phyloP scores from a whole-genome alignment of 129 eudicot species.

The Lonicera japonica region DNA sequence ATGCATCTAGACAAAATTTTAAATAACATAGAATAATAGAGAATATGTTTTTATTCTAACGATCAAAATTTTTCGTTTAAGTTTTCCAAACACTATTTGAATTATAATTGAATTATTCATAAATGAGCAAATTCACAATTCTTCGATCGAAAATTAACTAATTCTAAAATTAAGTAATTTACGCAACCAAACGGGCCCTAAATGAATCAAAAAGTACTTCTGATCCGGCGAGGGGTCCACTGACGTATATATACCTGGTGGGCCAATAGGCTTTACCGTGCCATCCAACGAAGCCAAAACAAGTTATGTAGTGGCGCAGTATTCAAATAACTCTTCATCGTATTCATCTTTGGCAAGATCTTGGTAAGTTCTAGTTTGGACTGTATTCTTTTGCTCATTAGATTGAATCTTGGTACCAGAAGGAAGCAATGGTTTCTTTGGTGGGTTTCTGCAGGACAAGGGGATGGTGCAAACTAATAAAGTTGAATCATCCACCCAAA shows the following conservation, averaged over 20 bases:
- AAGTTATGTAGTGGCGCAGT: constrained; percentile 87
- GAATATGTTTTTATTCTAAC: too few species aligned
- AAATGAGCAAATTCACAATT: too few species aligned
- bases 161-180: too few species aligned
- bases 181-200: too few species aligned
- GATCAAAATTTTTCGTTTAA: too few species aligned
- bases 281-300: constrained; percentile 85
- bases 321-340: constrained; percentile 85
- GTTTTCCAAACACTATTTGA: too few species aligned
- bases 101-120: too few species aligned
- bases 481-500: constrained; percentile 76
- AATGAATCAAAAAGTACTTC: constrained; percentile 56
- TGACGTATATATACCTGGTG: constrained; percentile 79
- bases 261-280: constrained; percentile 44
- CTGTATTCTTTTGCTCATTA: constrained; percentile 64
- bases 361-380: constrained; percentile 82
- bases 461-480: constrained; percentile 88
- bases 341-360: constrained; percentile 85
- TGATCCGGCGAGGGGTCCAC: constrained; percentile 91
- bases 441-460: constrained; percentile 71
- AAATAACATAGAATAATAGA: too few species aligned
- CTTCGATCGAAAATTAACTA: too few species aligned
- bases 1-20: too few species aligned
- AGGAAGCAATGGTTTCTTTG: constrained; percentile 83
- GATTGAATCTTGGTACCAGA: constrained; percentile 89